Percentiles rank a stretch among this genome's conserved stretches.
Conservation (phyloP, 306 rosid genomes). For the Castanospermum australe region DNA sequence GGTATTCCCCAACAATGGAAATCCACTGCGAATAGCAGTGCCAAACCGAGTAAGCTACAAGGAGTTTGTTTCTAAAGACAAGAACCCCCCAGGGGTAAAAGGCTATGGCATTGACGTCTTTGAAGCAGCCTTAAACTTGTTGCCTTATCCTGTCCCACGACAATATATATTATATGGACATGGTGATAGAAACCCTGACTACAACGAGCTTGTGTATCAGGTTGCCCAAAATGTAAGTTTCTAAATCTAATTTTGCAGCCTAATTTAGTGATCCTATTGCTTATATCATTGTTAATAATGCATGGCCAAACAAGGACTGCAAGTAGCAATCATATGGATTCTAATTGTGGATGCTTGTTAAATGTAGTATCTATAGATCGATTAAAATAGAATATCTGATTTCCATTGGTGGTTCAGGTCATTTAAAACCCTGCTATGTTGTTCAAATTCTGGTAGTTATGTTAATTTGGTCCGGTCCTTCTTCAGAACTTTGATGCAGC, state of each 20-base stretch:
- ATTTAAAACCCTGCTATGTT: neutral
- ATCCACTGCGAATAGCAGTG: slow-evolving; percentile 75
- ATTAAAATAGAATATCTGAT: slow-evolving; percentile 19
- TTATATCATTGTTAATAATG: neutral
- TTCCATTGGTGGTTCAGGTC: neutral
- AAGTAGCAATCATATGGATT: neutral
- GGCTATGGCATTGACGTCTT: slow-evolving; percentile 90
- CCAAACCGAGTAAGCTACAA: slow-evolving; percentile 71
- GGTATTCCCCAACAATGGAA: slow-evolving; percentile 95
- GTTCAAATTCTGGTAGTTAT: slow-evolving; percentile 3
- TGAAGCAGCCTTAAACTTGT: slow-evolving; percentile 83
- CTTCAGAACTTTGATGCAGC: slow-evolving; percentile 84
- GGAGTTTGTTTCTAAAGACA: slow-evolving; percentile 66
- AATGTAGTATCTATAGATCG: neutral
- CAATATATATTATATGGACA: slow-evolving; percentile 61
- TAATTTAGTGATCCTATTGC: neutral
- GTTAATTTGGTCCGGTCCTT: slow-evolving; percentile 27
- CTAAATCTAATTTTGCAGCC: neutral
- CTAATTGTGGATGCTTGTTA: neutral
- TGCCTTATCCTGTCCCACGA: slow-evolving; percentile 89
- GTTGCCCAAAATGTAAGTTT: slow-evolving; percentile 84
- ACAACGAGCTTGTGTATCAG: slow-evolving; percentile 40
- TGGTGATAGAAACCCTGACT: slow-evolving; percentile 68
- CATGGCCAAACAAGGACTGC: neutral
- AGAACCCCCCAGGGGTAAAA: slow-evolving; percentile 70